Percentiles rank a stretch among this genome's conserved stretches.
These are phyloP conservation scores for Cavenderia fasciculata DNA, from an alignment of 78 protist genomes.

Conservation along the genomic window DNA sequence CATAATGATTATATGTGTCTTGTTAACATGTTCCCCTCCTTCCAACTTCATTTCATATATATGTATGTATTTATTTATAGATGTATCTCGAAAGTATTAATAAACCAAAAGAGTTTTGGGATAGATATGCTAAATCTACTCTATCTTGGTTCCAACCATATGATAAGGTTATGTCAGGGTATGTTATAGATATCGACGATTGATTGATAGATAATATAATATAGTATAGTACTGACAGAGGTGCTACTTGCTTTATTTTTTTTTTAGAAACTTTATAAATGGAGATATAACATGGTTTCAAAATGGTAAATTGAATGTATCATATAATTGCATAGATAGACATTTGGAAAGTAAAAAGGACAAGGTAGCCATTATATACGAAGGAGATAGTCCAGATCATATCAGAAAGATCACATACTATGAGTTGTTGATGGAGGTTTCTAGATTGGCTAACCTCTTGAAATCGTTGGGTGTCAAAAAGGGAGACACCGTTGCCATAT, in stretches of 20 bases:
- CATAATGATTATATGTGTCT: too few species aligned
- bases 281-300: conserved; percentile 90
- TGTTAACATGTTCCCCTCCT: too few species aligned
- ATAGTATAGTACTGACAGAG: not conserved
- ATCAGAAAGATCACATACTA: conserved; percentile 63
- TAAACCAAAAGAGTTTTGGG: conserved; percentile 77
- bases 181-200: not conserved
- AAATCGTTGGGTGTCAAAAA: conserved; percentile 84
- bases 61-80: too few species aligned
- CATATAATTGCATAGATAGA: conserved; percentile 91
- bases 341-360: conserved; percentile 85
- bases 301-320: conserved; percentile 89
- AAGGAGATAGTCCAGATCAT: conserved; percentile 69
- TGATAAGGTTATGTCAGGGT: conserved; percentile 66
- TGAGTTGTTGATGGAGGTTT: conserved; percentile 73
- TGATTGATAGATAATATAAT: not conserved
- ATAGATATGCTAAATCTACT: conserved; percentile 25
- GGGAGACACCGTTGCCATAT: conserved; percentile 94
- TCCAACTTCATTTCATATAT: too few species aligned
- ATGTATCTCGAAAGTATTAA: conserved; percentile 49
- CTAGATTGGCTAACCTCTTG: conserved; percentile 86
- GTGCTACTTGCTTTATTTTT: not conserved
- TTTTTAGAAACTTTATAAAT: conserved; percentile 69
- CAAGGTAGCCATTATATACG: conserved; percentile 81
- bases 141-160: conserved; percentile 79